Evolutionary conservation across 768 basidiomycete genomes (phyloP).

Genomic region (Butyriboletus loyo): DNA sequence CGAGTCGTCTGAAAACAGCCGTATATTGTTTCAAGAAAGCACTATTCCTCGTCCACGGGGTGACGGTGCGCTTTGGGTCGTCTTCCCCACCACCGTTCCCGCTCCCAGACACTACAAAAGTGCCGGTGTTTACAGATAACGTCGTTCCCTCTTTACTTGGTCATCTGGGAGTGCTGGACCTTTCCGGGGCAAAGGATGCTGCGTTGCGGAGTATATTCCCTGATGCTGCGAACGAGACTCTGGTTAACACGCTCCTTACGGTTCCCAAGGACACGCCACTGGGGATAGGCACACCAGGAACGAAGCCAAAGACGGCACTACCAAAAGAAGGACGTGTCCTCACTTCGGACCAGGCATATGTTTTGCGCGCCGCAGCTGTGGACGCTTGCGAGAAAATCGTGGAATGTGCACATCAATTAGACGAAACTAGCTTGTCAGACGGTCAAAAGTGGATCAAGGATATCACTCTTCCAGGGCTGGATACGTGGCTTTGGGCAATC

Average conservation of each 20-base stretch:
- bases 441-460: constrained; percentile 49
- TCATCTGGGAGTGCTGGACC: constrained; percentile 71
- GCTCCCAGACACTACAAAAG: constrained; percentile 52
- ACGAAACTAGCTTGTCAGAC: constrained; percentile 17
- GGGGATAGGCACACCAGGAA: constrained; percentile 7
- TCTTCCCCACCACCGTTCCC: constrained; percentile 54
- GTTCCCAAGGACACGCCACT: constrained; percentile 13
- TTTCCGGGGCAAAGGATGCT: constrained; percentile 44
- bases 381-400: constrained; percentile 74
- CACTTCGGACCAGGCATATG: constrained; percentile 59
- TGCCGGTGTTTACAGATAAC: constrained; percentile 78
- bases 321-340: constrained; percentile 53
- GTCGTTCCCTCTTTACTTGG: constrained; percentile 81
- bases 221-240: constrained; percentile 37
- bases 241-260: constrained; percentile 42
- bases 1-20: constrained; percentile 38
- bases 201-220: constrained; percentile 49
- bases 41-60: constrained; percentile 72
- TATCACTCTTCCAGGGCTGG: constrained; percentile 58
- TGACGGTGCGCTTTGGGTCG: constrained; percentile 64
- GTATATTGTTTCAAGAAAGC: constrained; percentile 91
- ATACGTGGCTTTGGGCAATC: constrained; percentile 81
- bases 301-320: constrained; percentile 15
- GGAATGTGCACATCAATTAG: constrained; percentile 42
- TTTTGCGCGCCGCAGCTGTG: constrained; percentile 75